These are phyloP conservation scores for Daedalea quercina DNA, from an alignment of 768 basidiomycete genomes.

Conservation along the genomic window DNA sequence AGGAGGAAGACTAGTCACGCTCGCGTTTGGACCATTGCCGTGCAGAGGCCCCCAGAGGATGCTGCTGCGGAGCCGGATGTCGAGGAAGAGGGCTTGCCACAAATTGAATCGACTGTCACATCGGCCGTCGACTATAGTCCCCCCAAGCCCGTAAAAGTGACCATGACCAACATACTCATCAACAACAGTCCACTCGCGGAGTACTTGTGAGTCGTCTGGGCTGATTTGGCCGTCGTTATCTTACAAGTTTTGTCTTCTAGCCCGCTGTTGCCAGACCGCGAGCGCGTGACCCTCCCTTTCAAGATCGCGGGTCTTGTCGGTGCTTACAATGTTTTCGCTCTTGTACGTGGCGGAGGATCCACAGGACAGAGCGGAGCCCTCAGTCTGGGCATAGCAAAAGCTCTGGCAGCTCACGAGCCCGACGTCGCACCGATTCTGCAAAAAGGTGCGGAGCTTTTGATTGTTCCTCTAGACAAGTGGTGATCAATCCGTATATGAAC, in stretches of 20 bases:
- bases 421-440: conserved; percentile 57
- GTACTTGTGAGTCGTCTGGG: conserved; percentile 50
- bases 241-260: conserved; percentile 1
- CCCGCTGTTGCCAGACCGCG: conserved; percentile 64
- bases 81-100: neutral
- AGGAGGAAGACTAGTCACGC: conserved; percentile 87
- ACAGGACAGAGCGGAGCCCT: conserved; percentile 91
- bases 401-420: conserved; percentile 64
- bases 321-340: conserved; percentile 63
- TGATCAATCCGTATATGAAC: neutral
- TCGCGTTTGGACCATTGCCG: conserved; percentile 88
- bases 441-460: conserved; percentile 44
- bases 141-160: conserved; percentile 27
- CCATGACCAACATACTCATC: conserved; percentile 66
- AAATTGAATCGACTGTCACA: neutral
- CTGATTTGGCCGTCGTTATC: neutral
- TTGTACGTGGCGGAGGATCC: conserved; percentile 79
- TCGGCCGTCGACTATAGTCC: neutral
- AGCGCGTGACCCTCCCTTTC: conserved; percentile 76
- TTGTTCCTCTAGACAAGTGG: neutral
- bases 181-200: conserved; percentile 76
- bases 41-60: conserved; percentile 22
- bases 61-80: neutral
- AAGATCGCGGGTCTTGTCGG: conserved; percentile 79
- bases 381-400: conserved; percentile 70